phyloP scores from a whole-genome alignment of 1,284 basidiomycete species.

The Stygiomarasmius scandens region DNA sequence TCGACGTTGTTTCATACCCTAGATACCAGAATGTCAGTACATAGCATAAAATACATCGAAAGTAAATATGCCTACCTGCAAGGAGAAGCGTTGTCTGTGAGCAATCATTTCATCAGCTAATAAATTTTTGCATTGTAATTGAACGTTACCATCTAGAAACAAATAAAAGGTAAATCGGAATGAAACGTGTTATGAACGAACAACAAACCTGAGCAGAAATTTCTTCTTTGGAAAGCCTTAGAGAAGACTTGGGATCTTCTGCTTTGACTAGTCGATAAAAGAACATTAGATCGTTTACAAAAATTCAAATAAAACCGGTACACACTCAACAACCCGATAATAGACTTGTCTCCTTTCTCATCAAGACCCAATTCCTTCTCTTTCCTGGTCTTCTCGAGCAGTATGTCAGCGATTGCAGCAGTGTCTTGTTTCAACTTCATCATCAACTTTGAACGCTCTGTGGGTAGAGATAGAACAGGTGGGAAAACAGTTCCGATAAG shows the following conservation, averaged over 20 bases:
- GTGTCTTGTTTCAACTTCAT: conserved; percentile 41
- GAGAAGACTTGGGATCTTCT: conserved; percentile 40
- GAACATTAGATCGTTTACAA: background rate
- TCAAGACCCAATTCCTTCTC: conserved; percentile 38
- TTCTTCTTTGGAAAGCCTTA: conserved; percentile 66
- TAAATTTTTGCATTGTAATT: background rate
- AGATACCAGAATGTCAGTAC: background rate
- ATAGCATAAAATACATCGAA: background rate
- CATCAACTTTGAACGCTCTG: conserved; percentile 36
- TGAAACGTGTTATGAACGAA: background rate
- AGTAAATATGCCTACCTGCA: conserved; percentile 27
- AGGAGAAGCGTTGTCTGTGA: conserved; percentile 40
- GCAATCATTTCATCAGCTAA: conserved; percentile 7
- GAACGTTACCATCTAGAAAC: conserved; percentile 6
- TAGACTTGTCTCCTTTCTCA: conserved; percentile 45
- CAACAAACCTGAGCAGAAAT: conserved; percentile 54
- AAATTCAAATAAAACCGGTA: too few species aligned
- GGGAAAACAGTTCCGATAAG: conserved; percentile 48
- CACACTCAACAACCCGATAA: conserved; percentile 57
- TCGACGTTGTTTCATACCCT: conserved; percentile 43
- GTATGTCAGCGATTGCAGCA: conserved; percentile 46
- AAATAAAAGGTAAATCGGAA: conserved; percentile 3
- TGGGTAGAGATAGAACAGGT: conserved; percentile 45
- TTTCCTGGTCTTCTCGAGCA: conserved; percentile 46
- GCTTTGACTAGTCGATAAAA: conserved; percentile 48